Percentiles rank a stretch among this genome's conserved stretches.
Evolutionary conservation across 371 early-diverging fungal genomes (phyloP).

Genomic region (Mortierella sp.): DNA sequence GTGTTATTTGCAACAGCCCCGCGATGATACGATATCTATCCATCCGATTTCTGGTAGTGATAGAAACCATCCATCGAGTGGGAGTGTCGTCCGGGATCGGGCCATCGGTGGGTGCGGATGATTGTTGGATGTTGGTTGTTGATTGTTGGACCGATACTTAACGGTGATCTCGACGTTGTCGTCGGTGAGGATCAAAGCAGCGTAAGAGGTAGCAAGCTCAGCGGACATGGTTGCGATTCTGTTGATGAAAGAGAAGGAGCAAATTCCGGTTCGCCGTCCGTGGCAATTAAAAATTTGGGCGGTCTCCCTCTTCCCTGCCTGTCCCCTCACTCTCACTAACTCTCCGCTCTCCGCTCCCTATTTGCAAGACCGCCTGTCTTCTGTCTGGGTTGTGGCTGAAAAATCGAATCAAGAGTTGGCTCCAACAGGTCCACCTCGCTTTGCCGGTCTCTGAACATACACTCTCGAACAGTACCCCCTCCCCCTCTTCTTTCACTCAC

Average conservation of each 20-base stretch:
- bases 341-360: too few relatives aligned
- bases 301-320: too few relatives aligned
- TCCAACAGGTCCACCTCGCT: background rate
- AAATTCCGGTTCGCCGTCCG: background rate
- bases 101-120: background rate
- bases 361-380: background rate
- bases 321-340: too few relatives aligned
- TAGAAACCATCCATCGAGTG: constrained; percentile 45
- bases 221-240: constrained; percentile 54
- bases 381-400: background rate
- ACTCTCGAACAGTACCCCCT: too few relatives aligned
- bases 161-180: constrained; percentile 96
- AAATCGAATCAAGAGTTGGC: background rate
- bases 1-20: too few relatives aligned
- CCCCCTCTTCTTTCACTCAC: background rate
- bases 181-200: constrained; percentile 98
- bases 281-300: background rate
- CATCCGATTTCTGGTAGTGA: constrained; percentile 8
- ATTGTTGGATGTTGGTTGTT: background rate
- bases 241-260: constrained; percentile 51
- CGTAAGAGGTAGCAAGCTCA: constrained; percentile 96
- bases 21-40: background rate
- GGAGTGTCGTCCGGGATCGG: constrained; percentile 15
- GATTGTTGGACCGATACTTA: constrained; percentile 66
- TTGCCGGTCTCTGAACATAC: background rate